Conservation (phyloP, 805 yeast genomes). For the Hagleromyces aurorensis region DNA sequence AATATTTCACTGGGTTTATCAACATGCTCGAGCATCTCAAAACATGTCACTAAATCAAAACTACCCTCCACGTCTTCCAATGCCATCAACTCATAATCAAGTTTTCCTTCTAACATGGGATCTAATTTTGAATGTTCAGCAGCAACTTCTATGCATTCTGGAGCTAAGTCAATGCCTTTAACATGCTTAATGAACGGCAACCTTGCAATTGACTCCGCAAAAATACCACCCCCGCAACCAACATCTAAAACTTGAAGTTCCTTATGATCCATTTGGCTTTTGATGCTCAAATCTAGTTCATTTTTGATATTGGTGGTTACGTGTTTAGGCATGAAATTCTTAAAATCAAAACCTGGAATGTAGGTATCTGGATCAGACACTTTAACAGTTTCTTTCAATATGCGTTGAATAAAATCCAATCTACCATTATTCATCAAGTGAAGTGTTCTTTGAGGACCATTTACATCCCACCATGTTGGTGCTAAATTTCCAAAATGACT, state of each 20-base stretch:
- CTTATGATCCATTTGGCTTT: conserved; percentile 20
- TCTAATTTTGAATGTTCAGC: conserved; percentile 57
- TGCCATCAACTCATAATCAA: conserved; percentile 53
- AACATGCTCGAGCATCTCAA: conserved; percentile 94
- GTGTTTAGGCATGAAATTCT: conserved; percentile 54
- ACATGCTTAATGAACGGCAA: conserved; percentile 55
- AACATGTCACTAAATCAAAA: conserved; percentile 78
- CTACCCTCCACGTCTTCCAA: conserved; percentile 48
- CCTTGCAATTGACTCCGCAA: conserved; percentile 82
- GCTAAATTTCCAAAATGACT: conserved; percentile 82
- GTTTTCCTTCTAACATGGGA: conserved; percentile 48
- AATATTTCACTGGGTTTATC: conserved; percentile 72
- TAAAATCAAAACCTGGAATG: conserved; percentile 65
- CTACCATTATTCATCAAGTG: conserved; percentile 91
- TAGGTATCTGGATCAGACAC: conserved; percentile 38
- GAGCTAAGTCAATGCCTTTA: conserved; percentile 77
- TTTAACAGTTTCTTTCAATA: conserved; percentile 34
- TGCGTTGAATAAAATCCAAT: conserved; percentile 74
- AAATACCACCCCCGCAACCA: conserved; percentile 98
- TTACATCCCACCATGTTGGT: conserved; percentile 95
- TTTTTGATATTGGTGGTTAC: conserved; percentile 49
- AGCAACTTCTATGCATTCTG: conserved; percentile 78
- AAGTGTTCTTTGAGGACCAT: conserved; percentile 86
- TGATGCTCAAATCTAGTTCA: conserved; percentile 36
- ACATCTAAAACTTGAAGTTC: conserved; percentile 64